Percentiles rank a stretch among this genome's conserved stretches.
Evolutionary conservation across 768 basidiomycete genomes (phyloP).

Genomic region (Pulveroboletus sp.): DNA sequence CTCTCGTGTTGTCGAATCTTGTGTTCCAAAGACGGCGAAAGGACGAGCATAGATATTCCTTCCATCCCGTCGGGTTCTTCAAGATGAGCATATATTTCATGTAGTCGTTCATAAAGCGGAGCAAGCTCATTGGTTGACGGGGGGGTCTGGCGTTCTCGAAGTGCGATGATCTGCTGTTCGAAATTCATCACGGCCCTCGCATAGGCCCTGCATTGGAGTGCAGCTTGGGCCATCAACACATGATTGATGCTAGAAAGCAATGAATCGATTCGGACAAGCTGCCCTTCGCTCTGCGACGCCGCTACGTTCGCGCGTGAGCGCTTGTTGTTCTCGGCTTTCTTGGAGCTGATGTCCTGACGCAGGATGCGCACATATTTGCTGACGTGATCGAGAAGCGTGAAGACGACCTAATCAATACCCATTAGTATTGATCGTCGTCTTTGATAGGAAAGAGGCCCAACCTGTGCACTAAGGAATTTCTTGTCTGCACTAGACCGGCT

Average conservation of each 20-base stretch:
- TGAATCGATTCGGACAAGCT: slow-evolving; percentile 72
- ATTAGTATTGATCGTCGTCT: background rate
- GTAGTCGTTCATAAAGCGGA: slow-evolving; percentile 76
- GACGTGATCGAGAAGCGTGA: slow-evolving; percentile 91
- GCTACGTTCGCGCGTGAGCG: slow-evolving; percentile 40
- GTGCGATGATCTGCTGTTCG: slow-evolving; percentile 70
- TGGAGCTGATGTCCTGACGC: slow-evolving; percentile 57
- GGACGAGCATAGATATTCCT: slow-evolving; percentile 83
- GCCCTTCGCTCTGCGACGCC: slow-evolving; percentile 45
- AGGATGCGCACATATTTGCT: slow-evolving; percentile 82
- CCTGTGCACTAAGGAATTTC: slow-evolving; percentile 91
- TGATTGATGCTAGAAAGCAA: slow-evolving; percentile 80
- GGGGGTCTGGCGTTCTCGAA: slow-evolving; percentile 39
- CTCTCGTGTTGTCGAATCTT: slow-evolving; percentile 98
- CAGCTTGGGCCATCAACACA: slow-evolving; percentile 88
- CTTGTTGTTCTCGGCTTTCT: slow-evolving; percentile 47
- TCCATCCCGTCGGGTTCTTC: slow-evolving; percentile 99
- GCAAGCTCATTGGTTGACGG: slow-evolving; percentile 43
- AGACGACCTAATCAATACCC: slow-evolving; percentile 66
- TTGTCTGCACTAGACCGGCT: slow-evolving; percentile 69
- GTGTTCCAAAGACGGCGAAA: slow-evolving; percentile 88
- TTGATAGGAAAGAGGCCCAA: slow-evolving; percentile 28
- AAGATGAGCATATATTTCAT: slow-evolving; percentile 92
- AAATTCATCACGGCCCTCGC: slow-evolving; percentile 94
- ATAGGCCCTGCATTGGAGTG: slow-evolving; percentile 90